phyloP scores from a whole-genome alignment of 257 asterid genomes.

The Fraxinus pennsylvanica region DNA sequence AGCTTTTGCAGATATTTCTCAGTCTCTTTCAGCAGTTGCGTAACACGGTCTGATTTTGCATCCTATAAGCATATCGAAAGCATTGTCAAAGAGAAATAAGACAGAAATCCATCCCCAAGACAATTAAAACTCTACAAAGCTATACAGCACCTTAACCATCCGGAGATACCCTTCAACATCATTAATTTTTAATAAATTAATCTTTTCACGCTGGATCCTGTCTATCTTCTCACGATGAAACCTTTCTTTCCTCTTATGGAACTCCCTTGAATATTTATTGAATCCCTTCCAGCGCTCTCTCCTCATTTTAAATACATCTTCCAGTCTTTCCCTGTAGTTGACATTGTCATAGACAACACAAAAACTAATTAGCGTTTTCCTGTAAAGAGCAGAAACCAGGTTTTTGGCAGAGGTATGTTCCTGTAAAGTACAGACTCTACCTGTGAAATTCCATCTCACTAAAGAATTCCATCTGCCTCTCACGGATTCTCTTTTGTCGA shows the following conservation, averaged over 20 bases:
- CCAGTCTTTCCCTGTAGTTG: constrained; percentile 81
- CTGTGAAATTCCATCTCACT: constrained; percentile 95
- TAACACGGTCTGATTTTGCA: constrained; percentile 96
- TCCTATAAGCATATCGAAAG: constrained; percentile 56
- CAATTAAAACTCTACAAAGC: constrained; percentile 9
- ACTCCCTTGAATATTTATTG: constrained; percentile 82
- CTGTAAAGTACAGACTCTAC: constrained; percentile 38
- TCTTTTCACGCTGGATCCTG: constrained; percentile 98
- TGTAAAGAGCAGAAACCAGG: constrained; percentile 22
- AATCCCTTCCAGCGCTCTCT: constrained; percentile 96
- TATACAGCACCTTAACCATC: constrained; percentile 86
- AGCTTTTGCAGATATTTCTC: constrained; percentile 94
- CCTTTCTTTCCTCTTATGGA: constrained; percentile 96
- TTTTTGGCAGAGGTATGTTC: constrained; percentile 22
- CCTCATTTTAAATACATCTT: constrained; percentile 84
- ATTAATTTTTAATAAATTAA: constrained; percentile 89
- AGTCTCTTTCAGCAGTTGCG: constrained; percentile 88
- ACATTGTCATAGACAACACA: constrained; percentile 20
- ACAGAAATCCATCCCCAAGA: constrained; percentile 18
- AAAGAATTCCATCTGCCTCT: constrained; percentile 96
- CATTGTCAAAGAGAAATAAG: constrained; percentile 22
- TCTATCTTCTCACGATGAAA: constrained; percentile 97
- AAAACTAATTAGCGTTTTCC: background rate
- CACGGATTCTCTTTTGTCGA: constrained; percentile 89
- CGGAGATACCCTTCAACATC: constrained; percentile 99